Base-by-base conservation (phyloP, 306 rosid genomes). In the Ammopiptanthus mongolicus region DNA sequence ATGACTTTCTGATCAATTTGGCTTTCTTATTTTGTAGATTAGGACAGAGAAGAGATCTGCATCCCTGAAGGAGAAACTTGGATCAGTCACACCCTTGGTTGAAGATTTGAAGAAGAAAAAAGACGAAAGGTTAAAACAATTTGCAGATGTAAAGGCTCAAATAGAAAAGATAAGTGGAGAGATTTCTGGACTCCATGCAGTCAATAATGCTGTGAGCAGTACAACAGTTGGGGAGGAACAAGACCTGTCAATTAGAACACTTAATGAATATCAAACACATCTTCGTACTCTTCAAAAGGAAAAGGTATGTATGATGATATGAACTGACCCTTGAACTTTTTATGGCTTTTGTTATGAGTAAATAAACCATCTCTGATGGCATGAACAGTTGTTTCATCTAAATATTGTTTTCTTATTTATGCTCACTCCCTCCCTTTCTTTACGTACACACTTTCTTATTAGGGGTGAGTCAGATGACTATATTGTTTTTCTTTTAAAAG, bases 151-250 rank as follows among this genome's bases (percentile, higher is more conserved):
- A 44, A 86, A 78, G 72, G 75, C 76, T 41, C 98, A 95, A 79
- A 87, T 91, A 44, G 98, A 91, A 53, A 95, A 81, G 89, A 87
- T 95, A 69, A 87, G 93, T 41, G 93, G 91, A 14, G 98, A 95
- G 65, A 90, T 95, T 80, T 86, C 92, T 18, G 98, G 96, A 79
- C 81, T 77, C 66, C 81, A 55, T 73, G 71, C 83, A 42, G 46
- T 71, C 74, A 85, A 82, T 71, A 52, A 63, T 71, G 51, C 53
- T 25, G 52, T 78, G 6, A 57, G 83, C 51, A 58, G 68, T 75
- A 65, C 86, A 58, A 25, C 79, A 42, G 58, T 66, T 71, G 60
- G 75, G 41, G 97, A 86, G 29, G 97, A 91, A 15, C 89, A 88
- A 19, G 98, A 95, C 78, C 74, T 91, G 78, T 95, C 98, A 0